Evolutionary conservation across 768 basidiomycete species (phyloP).

Genomic region (Mycena polygramma): DNA sequence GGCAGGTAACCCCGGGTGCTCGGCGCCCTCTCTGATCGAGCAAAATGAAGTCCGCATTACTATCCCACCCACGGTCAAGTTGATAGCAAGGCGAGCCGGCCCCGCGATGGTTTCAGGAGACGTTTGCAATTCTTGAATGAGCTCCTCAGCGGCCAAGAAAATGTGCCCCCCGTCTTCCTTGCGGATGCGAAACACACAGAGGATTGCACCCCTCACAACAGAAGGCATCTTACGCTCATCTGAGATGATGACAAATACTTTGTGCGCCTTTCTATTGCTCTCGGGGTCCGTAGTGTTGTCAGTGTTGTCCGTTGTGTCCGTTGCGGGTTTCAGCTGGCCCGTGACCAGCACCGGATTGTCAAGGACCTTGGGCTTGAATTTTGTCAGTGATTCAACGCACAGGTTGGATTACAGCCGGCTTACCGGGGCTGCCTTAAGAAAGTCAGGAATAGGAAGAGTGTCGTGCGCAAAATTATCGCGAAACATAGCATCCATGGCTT

Average conservation of each 20-base stretch:
- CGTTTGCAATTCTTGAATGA: background rate
- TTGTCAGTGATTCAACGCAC: background rate
- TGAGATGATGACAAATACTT: background rate
- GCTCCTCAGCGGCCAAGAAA: background rate
- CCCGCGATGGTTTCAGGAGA: slow-evolving; percentile 3
- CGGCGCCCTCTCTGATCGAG: background rate
- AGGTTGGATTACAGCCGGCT: background rate
- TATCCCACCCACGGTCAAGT: background rate
- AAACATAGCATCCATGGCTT: background rate
- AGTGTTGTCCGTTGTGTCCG: too few species aligned
- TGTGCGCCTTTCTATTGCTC: background rate
- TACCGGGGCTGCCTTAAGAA: background rate
- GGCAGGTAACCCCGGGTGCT: background rate
- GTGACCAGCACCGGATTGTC: too few species aligned
- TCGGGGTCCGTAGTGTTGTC: too few species aligned
- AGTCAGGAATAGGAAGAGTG: background rate
- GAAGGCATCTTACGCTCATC: background rate
- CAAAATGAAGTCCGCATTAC: background rate
- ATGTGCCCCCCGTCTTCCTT: background rate
- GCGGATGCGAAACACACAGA: background rate
- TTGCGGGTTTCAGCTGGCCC: too few species aligned
- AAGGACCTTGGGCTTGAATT: background rate
- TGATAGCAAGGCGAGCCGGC: background rate
- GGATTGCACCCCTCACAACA: background rate
- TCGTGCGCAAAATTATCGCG: background rate